Evolutionary conservation across 805 yeast species (phyloP).

Genomic region (Lipomyces sp.): DNA sequence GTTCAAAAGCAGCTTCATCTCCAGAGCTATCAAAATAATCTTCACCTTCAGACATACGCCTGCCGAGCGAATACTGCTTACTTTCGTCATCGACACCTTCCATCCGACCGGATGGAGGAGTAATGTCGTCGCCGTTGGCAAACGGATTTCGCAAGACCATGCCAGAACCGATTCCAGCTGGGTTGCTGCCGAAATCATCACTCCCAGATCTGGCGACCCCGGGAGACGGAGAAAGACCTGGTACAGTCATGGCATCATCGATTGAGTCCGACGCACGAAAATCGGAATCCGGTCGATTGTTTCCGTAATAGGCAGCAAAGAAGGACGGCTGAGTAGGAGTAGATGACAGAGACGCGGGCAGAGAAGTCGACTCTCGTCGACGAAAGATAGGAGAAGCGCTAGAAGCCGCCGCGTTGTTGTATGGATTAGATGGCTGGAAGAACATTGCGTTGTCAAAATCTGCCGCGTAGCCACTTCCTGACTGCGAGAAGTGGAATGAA

Average conservation of each 20-base stretch:
- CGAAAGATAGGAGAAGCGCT: conserved; percentile 15
- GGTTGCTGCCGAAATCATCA: conserved; percentile 6
- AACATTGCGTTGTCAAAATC: background rate
- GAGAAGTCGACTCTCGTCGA: conserved; percentile 34
- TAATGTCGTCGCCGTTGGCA: conserved; percentile 10
- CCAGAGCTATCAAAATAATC: conserved; percentile 2
- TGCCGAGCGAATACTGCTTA: conserved; percentile 24
- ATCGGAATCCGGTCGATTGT: conserved; percentile 1
- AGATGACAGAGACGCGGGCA: conserved; percentile 35
- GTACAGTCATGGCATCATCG: conserved; percentile 14
- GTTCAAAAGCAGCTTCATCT: conserved; percentile 9
- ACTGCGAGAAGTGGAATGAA: conserved; percentile 21
- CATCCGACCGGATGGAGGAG: conserved; percentile 6
- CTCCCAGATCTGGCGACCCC: conserved; percentile 7
- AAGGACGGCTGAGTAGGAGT: conserved; percentile 36
- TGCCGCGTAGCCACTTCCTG: background rate
- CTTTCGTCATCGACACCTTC: background rate
- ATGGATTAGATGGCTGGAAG: background rate
- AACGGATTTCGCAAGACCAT: conserved; percentile 20
- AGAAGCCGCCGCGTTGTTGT: background rate
- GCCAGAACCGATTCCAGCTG: background rate
- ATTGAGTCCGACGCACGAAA: conserved; percentile 4
- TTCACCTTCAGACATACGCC: conserved; percentile 35
- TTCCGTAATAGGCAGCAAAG: conserved; percentile 15
- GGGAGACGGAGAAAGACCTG: conserved; percentile 24